A percentile compares a stretch with the other conserved stretches of the same genome.
phyloP scores from a whole-genome alignment of 2,329 filamentous ascomycete species.

The Arachnopeziza araneosa region DNA sequence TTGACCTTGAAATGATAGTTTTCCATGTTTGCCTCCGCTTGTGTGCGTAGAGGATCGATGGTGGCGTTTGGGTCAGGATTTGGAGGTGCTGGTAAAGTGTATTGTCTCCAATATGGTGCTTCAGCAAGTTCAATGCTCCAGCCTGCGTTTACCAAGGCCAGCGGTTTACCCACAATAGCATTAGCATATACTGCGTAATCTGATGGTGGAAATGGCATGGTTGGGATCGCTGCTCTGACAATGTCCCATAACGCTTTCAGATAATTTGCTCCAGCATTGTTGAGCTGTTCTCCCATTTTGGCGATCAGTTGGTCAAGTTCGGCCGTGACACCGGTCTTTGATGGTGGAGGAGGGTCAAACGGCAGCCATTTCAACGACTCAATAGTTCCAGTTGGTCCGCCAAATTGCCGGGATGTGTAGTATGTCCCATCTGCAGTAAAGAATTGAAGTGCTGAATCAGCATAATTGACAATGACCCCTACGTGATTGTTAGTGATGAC shows the following conservation, averaged over 20 bases:
- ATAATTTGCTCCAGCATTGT: background rate
- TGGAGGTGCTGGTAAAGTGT: slow-evolving; percentile 1
- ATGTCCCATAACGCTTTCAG: slow-evolving; percentile 3
- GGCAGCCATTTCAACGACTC: slow-evolving; percentile 32
- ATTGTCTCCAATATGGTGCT: background rate
- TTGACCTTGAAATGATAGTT: slow-evolving; percentile 5
- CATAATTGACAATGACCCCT: slow-evolving; percentile 39
- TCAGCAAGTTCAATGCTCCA: slow-evolving; percentile 34
- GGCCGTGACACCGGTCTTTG: slow-evolving; percentile 25
- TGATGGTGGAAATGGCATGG: slow-evolving; percentile 7
- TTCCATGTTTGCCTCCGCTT: slow-evolving; percentile 3
- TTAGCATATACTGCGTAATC: slow-evolving; percentile 7
- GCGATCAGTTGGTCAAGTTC: slow-evolving; percentile 2
- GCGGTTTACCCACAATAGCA: slow-evolving; percentile 33
- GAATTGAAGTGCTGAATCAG: slow-evolving; percentile 37
- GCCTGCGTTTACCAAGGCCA: slow-evolving; percentile 38
- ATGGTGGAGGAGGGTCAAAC: slow-evolving; percentile 22
- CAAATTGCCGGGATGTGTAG: slow-evolving; percentile 30
- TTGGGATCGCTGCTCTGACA: slow-evolving; percentile 3
- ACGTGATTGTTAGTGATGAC: slow-evolving; percentile 16
- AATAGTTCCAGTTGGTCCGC: slow-evolving; percentile 24
- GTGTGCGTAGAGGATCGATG: background rate
- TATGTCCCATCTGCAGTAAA: slow-evolving; percentile 38
- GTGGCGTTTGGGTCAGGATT: background rate
- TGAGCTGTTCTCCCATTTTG: background rate